Evolutionary conservation across 2,329 filamentous ascomycete species (phyloP).

Genomic region (Calonectria hawksworthii): DNA sequence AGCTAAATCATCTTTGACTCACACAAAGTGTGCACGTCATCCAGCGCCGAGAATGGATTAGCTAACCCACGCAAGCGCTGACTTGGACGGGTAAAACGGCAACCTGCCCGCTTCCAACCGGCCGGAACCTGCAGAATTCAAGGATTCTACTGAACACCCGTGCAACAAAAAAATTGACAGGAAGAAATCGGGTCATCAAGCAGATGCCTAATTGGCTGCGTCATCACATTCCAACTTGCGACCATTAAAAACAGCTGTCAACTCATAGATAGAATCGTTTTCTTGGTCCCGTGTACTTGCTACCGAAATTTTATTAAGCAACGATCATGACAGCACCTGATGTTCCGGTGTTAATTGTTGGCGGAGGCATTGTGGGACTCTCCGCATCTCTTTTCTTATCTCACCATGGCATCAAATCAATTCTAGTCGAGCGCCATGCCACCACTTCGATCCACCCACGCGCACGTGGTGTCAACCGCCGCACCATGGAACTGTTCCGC

Average conservation of each 20-base stretch:
- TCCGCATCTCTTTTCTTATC: constrained; percentile 16
- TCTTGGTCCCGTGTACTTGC: neutral
- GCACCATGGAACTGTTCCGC: constrained; percentile 6
- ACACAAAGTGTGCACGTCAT: neutral
- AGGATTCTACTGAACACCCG: neutral
- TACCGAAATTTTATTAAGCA: neutral
- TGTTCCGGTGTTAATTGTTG: neutral
- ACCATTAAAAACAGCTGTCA: neutral
- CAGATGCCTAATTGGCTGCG: neutral
- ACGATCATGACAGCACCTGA: neutral
- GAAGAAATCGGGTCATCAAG: neutral
- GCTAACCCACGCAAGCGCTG: neutral
- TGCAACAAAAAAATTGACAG: neutral
- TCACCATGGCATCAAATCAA: constrained; percentile 1
- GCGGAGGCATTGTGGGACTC: constrained; percentile 14
- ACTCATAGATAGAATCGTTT: neutral
- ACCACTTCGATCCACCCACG: constrained; percentile 11
- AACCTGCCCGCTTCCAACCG: neutral
- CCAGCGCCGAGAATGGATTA: neutral
- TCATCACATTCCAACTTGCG: neutral
- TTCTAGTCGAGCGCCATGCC: constrained; percentile 9
- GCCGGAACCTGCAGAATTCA: neutral
- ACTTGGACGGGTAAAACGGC: neutral
- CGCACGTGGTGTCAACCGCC: constrained; percentile 14
- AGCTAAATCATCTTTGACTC: neutral